These are phyloP conservation scores for Aspergillus candidus DNA, from an alignment of 2,329 filamentous ascomycete genomes.

Conservation along the genomic window DNA sequence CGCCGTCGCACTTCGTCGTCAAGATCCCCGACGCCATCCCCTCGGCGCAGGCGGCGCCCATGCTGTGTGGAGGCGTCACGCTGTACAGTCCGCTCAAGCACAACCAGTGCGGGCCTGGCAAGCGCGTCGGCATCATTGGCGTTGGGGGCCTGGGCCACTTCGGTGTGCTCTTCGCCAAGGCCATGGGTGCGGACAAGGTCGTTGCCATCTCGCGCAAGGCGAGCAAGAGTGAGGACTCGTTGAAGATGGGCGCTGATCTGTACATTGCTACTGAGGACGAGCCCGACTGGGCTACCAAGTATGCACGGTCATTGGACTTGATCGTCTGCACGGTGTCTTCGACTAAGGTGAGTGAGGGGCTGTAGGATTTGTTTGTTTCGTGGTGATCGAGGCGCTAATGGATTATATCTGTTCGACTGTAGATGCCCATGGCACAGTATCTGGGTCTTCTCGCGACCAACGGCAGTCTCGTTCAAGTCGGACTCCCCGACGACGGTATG, in stretches of 20 bases:
- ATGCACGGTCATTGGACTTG: conserved; percentile 48
- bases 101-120: conserved; percentile 64
- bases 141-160: conserved; percentile 71
- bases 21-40: conserved; percentile 50
- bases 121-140: conserved; percentile 65
- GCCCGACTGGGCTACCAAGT: conserved; percentile 46
- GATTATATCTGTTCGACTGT: not conserved
- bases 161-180: conserved; percentile 63
- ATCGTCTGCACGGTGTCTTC: conserved; percentile 54
- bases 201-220: conserved; percentile 50
- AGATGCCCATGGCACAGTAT: conserved; percentile 60
- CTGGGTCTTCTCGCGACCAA: conserved; percentile 53
- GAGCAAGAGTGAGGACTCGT: conserved; percentile 48
- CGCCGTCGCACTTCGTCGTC: conserved; percentile 53
- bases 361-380: not conserved
- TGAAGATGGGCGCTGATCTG: conserved; percentile 50
- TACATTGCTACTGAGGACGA: conserved; percentile 55
- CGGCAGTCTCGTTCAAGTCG: conserved; percentile 60
- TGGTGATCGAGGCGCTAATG: conserved; percentile 1
- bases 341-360: conserved; percentile 35
- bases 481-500: conserved; percentile 54
- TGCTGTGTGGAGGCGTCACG: conserved; percentile 75
- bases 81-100: conserved; percentile 64
- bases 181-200: conserved; percentile 61
- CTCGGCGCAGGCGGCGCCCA: conserved; percentile 55